These are phyloP conservation scores for Hymenoscyphus salicellus DNA, from an alignment of 2,329 filamentous ascomycete genomes.

Conservation along the genomic window DNA sequence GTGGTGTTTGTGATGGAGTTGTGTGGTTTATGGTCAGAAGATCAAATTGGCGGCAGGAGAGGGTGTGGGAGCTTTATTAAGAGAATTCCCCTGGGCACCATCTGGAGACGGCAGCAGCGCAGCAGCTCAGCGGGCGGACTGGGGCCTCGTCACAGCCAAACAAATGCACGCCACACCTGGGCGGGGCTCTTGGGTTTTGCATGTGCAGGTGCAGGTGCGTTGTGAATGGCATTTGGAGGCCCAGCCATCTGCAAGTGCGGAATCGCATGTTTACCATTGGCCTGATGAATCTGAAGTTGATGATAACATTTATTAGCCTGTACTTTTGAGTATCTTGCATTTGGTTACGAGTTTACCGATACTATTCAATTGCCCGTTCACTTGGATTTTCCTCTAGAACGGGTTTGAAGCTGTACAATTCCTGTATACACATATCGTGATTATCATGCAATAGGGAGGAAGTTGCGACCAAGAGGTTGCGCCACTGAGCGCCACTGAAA, in stretches of 20 bases:
- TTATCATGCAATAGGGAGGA: not conserved
- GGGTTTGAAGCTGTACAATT: too few relatives aligned
- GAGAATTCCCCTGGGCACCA: not conserved
- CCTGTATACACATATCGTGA: too few relatives aligned
- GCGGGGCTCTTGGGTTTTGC: not conserved
- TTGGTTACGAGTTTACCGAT: too few relatives aligned
- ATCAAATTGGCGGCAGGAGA: not conserved
- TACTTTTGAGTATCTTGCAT: too few relatives aligned
- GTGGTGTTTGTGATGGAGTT: not conserved
- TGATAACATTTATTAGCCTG: too few relatives aligned
- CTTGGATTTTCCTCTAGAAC: too few relatives aligned
- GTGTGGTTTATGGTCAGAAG: constrained; percentile 4
- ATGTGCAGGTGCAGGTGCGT: not conserved
- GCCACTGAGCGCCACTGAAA: not conserved
- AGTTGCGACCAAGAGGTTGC: not conserved
- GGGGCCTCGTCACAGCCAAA: not conserved
- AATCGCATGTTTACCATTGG: too few relatives aligned
- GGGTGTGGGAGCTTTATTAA: constrained; percentile 9
- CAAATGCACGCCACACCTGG: constrained; percentile 4
- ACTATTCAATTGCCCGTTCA: too few relatives aligned
- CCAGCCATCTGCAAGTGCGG: not conserved
- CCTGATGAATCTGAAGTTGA: too few relatives aligned
- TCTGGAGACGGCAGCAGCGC: not conserved
- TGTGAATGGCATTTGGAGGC: not conserved
- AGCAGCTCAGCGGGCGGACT: not conserved